Evolutionary conservation across 1,284 basidiomycete genomes (phyloP).

Genomic region (Agaricales sp.): DNA sequence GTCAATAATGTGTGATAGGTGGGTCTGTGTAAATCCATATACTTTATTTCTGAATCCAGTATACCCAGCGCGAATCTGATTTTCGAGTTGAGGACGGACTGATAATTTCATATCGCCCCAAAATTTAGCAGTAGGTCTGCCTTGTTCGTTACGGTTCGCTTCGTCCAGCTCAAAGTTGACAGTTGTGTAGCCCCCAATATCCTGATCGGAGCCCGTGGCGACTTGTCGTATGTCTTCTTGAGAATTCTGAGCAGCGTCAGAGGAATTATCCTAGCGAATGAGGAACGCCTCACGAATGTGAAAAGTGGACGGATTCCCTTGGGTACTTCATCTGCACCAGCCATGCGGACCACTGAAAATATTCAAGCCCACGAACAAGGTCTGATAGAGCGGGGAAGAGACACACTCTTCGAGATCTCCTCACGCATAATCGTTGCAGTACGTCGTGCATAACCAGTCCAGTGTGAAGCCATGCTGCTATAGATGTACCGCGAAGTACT

Average conservation of each 20-base stretch:
- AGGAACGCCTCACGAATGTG: constrained; percentile 33
- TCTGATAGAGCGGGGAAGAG: too few species aligned
- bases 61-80: constrained; percentile 63
- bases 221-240: constrained; percentile 47
- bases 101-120: constrained; percentile 66
- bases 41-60: constrained; percentile 81
- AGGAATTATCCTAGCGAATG: too few species aligned
- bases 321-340: constrained; percentile 51
- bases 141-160: constrained; percentile 28
- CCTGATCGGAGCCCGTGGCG: constrained; percentile 71
- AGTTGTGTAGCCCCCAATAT: constrained; percentile 80
- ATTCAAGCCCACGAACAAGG: constrained; percentile 6
- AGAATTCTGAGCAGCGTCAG: constrained; percentile 25
- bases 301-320: constrained; percentile 52
- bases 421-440: background rate
- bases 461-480: background rate
- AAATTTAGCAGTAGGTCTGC: constrained; percentile 48
- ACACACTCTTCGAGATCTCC: background rate
- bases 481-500: too few species aligned
- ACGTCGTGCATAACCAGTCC: background rate
- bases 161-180: constrained; percentile 56
- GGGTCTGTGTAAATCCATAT: constrained; percentile 2
- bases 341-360: constrained; percentile 56
- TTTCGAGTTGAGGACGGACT: constrained; percentile 50
- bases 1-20: constrained; percentile 1